A percentile compares a stretch with the other conserved stretches of the same genome.
These are phyloP conservation scores for Lycium ferocissimum DNA, from an alignment of 257 asterid species.

Conservation along the genomic window DNA sequence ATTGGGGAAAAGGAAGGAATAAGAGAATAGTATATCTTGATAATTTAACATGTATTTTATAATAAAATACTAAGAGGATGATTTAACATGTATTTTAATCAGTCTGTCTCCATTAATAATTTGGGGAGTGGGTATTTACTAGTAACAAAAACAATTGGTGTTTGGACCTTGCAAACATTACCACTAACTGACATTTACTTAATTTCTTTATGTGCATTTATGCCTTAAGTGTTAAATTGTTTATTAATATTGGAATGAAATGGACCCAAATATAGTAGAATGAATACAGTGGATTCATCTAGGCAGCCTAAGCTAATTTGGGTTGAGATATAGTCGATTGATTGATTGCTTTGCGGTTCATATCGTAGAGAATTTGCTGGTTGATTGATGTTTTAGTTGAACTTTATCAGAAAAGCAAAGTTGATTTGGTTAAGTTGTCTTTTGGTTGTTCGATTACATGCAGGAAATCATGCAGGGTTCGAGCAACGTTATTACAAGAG, in stretches of 20 bases:
- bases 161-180: neutral
- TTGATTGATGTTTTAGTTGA: conserved; percentile 21
- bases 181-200: neutral
- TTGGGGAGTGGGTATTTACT: neutral
- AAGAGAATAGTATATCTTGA: too few relatives aligned
- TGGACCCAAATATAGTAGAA: neutral
- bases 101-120: neutral
- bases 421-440: conserved; percentile 24
- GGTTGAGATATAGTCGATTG: neutral
- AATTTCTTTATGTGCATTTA: neutral
- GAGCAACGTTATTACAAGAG: conserved; percentile 75
- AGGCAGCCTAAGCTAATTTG: neutral
- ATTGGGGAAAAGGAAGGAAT: too few relatives aligned
- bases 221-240: neutral
- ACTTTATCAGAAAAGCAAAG: neutral
- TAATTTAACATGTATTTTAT: too few relatives aligned
- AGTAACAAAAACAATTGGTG: neutral
- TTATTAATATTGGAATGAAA: neutral
- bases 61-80: neutral
- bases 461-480: conserved; percentile 53
- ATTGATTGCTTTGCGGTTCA: neutral
- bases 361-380: neutral
- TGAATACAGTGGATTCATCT: neutral
- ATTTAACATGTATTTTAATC: neutral
- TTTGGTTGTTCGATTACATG: conserved; percentile 28